phyloP scores from a whole-genome alignment of 257 asterid species.

The Solanum pennellii region DNA sequence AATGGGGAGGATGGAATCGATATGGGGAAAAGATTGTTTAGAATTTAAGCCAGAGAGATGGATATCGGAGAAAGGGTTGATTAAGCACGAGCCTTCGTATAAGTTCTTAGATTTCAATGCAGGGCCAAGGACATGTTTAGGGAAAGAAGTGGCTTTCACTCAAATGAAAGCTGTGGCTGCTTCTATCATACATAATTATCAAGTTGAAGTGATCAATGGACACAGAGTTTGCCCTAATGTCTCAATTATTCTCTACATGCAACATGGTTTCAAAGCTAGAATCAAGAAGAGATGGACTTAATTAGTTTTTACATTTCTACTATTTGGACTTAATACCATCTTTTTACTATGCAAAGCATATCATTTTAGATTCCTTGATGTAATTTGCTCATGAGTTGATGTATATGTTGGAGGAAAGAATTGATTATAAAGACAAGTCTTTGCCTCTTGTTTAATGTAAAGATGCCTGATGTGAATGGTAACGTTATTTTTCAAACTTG shows the following conservation, averaged over 20 bases:
- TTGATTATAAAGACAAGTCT: neutral
- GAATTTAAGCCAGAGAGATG: constrained; percentile 59
- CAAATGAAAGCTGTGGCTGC: constrained; percentile 43
- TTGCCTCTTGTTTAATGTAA: neutral
- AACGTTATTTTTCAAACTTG: neutral
- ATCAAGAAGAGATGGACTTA: constrained; percentile 22
- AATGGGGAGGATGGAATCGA: constrained; percentile 43
- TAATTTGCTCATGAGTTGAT: neutral
- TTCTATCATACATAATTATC: constrained; percentile 30
- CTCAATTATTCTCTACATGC: constrained; percentile 49
- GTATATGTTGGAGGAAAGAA: neutral
- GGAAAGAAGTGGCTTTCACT: constrained; percentile 47
- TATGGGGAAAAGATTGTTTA: constrained; percentile 45
- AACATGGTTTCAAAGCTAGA: constrained; percentile 37
- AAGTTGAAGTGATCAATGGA: constrained; percentile 17
- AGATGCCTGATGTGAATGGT: neutral
- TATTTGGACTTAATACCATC: neutral
- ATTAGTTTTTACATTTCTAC: neutral
- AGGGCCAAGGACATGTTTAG: constrained; percentile 60
- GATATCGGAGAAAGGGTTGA: constrained; percentile 26
- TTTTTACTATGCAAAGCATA: neutral
- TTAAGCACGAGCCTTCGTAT: constrained; percentile 41
- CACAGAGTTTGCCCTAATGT: constrained; percentile 32
- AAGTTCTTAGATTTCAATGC: constrained; percentile 60
- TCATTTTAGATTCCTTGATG: neutral